Evolutionary conservation across 140 eudicot species (phyloP), one percentile per base, ranked within the genome.

Genomic region (Anethum foeniculum): DNA sequence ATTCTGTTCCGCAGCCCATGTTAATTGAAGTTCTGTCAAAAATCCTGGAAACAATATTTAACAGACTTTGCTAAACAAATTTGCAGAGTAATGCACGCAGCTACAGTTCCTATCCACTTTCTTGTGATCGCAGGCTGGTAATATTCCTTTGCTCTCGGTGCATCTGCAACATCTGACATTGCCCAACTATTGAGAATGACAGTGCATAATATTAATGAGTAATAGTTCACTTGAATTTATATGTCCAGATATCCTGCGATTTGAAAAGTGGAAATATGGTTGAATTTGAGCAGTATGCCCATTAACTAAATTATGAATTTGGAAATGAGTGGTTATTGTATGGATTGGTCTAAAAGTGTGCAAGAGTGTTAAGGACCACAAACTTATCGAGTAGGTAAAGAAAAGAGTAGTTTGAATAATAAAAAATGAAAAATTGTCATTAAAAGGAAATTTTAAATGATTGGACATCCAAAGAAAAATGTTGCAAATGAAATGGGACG

Each of bases 111-210:
- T 32, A 90, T 95, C 79, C 99, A 95, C 83, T 97, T 97, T 27
- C 92, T 95, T 80, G 99, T 95, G 76, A 92, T 95, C 72, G 97
- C 97, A 85, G 99, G 98, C 97, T 95, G 99, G 99, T 95, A 85
- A 89, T 80, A 82, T 83, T 64, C 12, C 71, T 18, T 32, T 3
- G 38, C 34, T 62, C 18, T 18, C 18, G 13, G 5, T 47, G 13
- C 12, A 64, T 11, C 38, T 64, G 27, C 19, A 64, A 64, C 12
- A 27, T 64, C 38, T 9, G 74, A 30, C 74, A 68, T 2, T 7
- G 16, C 74, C 30, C 73, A 28, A 13, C 13, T 28, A 3, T 67
- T 3, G 10, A 32, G 19, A 68, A 68, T 47, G 52, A 47, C 52
- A 3, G 15, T 47, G 52, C 18, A 12, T 0, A 47, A 47, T 1